Evolutionary conservation across 176 grass and related monocot species (phyloP).

Genomic region (Ampelocalamus luodianensis): DNA sequence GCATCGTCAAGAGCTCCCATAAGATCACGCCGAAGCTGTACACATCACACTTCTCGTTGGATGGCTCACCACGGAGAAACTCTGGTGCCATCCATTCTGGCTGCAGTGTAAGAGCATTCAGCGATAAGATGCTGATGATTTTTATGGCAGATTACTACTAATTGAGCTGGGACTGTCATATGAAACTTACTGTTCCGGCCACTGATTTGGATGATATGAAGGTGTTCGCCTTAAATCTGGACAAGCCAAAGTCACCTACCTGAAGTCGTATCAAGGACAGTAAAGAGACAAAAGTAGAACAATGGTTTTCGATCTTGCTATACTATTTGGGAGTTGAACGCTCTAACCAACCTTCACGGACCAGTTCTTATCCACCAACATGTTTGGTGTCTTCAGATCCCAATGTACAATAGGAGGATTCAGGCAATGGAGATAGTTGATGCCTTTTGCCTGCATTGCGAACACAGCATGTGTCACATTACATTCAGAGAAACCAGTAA

Average conservation of each 20-base stretch:
- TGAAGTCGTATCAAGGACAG: conserved; percentile 46
- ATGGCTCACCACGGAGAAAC: conserved; percentile 82
- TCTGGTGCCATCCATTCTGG: conserved; percentile 99
- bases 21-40: conserved; percentile 89
- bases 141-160: not conserved
- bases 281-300: conserved; percentile 38
- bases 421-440: conserved; percentile 96
- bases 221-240: conserved; percentile 94
- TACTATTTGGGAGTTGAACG: conserved; percentile 18
- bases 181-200: conserved; percentile 79
- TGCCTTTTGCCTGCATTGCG: conserved; percentile 80
- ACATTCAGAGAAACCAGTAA: not conserved
- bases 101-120: conserved; percentile 38
- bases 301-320: not conserved
- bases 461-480: conserved; percentile 10
- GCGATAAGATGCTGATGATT: not conserved
- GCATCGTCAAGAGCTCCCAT: conserved; percentile 94
- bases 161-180: not conserved
- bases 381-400: conserved; percentile 96
- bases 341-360: conserved; percentile 76
- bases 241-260: conserved; percentile 97
- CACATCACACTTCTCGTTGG: conserved; percentile 92
- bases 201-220: conserved; percentile 97
- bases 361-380: conserved; percentile 97
- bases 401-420: conserved; percentile 98